These are phyloP conservation scores for Taxawa tesnikishii DNA, from an alignment of 2,329 filamentous ascomycete genomes.

Conservation along the genomic window DNA sequence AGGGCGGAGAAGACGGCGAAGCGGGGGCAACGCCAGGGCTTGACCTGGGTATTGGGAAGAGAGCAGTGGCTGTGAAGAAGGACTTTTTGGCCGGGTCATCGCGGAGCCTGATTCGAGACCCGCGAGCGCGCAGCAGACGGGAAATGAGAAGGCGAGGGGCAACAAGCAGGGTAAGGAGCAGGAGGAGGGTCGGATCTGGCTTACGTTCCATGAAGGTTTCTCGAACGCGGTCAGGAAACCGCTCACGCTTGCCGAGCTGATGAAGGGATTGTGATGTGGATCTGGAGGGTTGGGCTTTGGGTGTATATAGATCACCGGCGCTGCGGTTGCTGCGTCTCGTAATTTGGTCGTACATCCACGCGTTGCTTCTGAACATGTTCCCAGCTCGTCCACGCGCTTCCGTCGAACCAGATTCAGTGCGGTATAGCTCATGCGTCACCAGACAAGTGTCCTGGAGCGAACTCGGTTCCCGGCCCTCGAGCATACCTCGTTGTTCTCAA, in stretches of 20 bases:
- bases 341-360: too few species aligned
- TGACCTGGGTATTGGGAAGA: too few species aligned
- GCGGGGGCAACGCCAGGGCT: conserved; percentile 11
- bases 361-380: too few species aligned
- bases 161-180: conserved; percentile 19
- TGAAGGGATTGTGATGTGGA: conserved; percentile 48
- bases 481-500: too few species aligned
- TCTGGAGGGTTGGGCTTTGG: too few species aligned
- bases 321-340: too few species aligned
- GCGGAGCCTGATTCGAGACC: conserved; percentile 27
- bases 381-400: too few species aligned
- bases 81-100: conserved; percentile 75
- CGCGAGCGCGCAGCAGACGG: conserved; percentile 26
- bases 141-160: conserved; percentile 24
- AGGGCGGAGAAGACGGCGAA: conserved; percentile 10
- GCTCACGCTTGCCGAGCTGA: conserved; percentile 66
- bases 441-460: too few species aligned
- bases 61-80: conserved; percentile 41
- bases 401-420: too few species aligned
- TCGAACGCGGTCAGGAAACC: conserved; percentile 89
- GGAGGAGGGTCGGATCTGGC: conserved; percentile 59
- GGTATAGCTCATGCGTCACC: too few species aligned
- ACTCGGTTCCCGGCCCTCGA: too few species aligned
- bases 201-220: conserved; percentile 79
- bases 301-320: too few species aligned